Evolutionary conservation across 306 rosid genomes (phyloP).

Genomic region (Potentilla sterilis): DNA sequence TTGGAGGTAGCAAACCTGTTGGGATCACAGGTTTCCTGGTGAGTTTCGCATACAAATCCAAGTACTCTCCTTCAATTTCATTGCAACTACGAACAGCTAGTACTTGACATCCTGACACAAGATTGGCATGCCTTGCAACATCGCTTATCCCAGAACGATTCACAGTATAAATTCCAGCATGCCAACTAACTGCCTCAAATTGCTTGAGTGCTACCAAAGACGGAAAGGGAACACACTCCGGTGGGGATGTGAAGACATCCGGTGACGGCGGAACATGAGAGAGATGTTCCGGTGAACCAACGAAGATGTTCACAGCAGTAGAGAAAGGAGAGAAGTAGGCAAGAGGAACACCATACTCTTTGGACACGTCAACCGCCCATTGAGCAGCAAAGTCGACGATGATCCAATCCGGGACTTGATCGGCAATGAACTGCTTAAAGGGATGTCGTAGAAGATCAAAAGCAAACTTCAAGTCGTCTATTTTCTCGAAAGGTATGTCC

Average conservation of each 20-base stretch:
- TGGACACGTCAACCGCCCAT: conserved; percentile 3
- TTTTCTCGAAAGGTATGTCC: conserved; percentile 1
- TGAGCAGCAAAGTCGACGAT: not conserved
- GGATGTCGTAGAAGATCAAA: not conserved
- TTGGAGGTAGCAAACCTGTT: conserved; percentile 34
- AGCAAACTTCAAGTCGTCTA: not conserved
- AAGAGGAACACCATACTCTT: not conserved
- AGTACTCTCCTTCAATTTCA: conserved; percentile 32
- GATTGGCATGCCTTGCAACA: not conserved
- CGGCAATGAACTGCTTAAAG: not conserved
- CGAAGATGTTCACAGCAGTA: not conserved
- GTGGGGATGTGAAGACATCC: not conserved
- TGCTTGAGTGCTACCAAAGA: not conserved
- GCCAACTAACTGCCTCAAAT: not conserved
- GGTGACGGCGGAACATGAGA: not conserved
- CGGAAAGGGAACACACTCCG: conserved; percentile 5
- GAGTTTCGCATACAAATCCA: conserved; percentile 16
- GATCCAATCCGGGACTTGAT: conserved; percentile 14
- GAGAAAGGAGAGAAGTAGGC: conserved; percentile 3
- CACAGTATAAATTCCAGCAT: not conserved
- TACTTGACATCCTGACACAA: conserved; percentile 7
- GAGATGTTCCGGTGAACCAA: conserved; percentile 6
- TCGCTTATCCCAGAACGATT: not conserved
- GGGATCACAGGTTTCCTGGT: conserved; percentile 35
- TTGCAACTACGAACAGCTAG: conserved; percentile 25